Conservation (phyloP, 257 asterid genomes). For the Thymus mandschuricus region DNA sequence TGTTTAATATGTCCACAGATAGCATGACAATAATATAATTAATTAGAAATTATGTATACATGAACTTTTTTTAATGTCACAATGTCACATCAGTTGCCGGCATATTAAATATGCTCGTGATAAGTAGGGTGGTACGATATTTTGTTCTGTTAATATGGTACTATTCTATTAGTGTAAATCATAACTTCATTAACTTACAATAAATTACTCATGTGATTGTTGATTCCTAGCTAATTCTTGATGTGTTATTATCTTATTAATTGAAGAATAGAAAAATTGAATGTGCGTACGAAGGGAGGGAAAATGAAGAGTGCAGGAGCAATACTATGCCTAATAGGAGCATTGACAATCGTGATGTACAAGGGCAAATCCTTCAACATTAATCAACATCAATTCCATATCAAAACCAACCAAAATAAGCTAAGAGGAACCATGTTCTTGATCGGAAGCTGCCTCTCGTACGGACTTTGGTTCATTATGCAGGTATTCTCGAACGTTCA, state of each 20-base stretch:
- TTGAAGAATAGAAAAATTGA: constrained; percentile 49
- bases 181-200: too few relatives aligned
- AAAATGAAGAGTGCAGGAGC: constrained; percentile 51
- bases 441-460: constrained; percentile 45
- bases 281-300: constrained; percentile 38
- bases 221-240: neutral
- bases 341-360: constrained; percentile 48
- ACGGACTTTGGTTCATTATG: constrained; percentile 57
- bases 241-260: neutral
- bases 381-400: neutral
- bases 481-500: constrained; percentile 43
- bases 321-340: constrained; percentile 59
- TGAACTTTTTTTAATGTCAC: too few relatives aligned
- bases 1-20: too few relatives aligned
- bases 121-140: too few relatives aligned
- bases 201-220: too few relatives aligned
- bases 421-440: constrained; percentile 61
- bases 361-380: constrained; percentile 49
- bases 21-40: too few relatives aligned
- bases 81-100: too few relatives aligned
- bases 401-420: constrained; percentile 25
- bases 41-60: too few relatives aligned
- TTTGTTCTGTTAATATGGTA: too few relatives aligned
- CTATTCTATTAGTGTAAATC: too few relatives aligned
- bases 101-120: too few relatives aligned